phyloP scores from a whole-genome alignment of 192 early-diverging fungal species.

The Radiomyces spectabilis region DNA sequence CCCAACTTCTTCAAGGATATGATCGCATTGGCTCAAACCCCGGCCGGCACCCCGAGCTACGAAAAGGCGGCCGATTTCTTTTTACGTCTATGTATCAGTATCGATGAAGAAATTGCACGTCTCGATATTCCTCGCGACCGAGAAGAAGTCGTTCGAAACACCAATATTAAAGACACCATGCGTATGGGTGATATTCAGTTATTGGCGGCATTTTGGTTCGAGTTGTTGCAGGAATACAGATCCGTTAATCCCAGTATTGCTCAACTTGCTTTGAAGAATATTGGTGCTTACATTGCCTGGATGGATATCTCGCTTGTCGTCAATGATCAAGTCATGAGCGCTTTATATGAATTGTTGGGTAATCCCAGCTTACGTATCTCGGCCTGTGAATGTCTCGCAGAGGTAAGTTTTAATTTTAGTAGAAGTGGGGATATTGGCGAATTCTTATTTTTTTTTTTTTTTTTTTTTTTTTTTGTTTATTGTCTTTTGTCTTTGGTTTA shows the following conservation, averaged over 20 bases:
- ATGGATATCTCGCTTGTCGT: slow-evolving; percentile 89
- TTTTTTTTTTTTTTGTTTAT: too few species aligned
- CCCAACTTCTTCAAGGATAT: slow-evolving; percentile 83
- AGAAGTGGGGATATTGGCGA: too few species aligned
- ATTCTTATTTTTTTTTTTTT: too few species aligned
- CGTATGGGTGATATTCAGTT: slow-evolving; percentile 66
- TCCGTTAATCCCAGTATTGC: slow-evolving; percentile 56
- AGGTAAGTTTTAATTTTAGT: slow-evolving; percentile 38
- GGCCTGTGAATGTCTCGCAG: slow-evolving; percentile 77
- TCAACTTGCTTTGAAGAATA: slow-evolving; percentile 55
- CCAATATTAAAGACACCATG: slow-evolving; percentile 87
- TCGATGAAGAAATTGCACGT: slow-evolving; percentile 87
- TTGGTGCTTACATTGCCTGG: slow-evolving; percentile 92
- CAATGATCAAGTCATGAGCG: slow-evolving; percentile 68
- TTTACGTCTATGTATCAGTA: slow-evolving; percentile 65
- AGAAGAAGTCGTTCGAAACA: slow-evolving; percentile 67
- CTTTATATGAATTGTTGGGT: slow-evolving; percentile 68
- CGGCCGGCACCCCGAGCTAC: slow-evolving; percentile 35
- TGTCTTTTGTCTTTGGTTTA: neutral
- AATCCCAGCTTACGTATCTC: slow-evolving; percentile 53
- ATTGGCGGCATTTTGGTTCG: slow-evolving; percentile 71
- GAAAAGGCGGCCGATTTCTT: slow-evolving; percentile 62
- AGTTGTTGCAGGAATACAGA: slow-evolving; percentile 57
- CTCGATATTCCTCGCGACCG: slow-evolving; percentile 55
- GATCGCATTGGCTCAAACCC: slow-evolving; percentile 52